phyloP scores from a whole-genome alignment of 2,329 filamentous ascomycete genomes.

The Phialocephala sp. region DNA sequence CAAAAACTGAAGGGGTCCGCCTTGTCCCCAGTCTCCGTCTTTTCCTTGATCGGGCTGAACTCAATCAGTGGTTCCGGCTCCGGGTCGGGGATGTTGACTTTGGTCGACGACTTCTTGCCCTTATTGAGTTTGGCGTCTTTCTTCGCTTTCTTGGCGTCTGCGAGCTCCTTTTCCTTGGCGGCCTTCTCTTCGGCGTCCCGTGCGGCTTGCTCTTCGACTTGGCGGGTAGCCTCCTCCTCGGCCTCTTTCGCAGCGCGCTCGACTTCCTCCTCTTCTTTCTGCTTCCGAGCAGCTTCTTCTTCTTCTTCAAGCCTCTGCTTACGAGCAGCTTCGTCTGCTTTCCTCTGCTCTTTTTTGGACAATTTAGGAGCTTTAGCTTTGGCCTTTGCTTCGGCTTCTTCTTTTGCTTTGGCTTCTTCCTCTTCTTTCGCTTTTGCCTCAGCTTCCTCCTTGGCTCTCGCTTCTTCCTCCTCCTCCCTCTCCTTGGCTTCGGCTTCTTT shows the following conservation, averaged over 20 bases:
- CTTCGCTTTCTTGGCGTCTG: conserved; percentile 42
- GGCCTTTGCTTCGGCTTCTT: conserved; percentile 36
- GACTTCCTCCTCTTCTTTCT: conserved; percentile 41
- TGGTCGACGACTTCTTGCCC: conserved; percentile 38
- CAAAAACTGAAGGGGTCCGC: conserved; percentile 59
- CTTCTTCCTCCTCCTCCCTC: conserved; percentile 39
- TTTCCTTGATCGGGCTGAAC: conserved; percentile 45
- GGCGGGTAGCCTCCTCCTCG: conserved; percentile 44
- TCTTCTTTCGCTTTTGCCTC: conserved; percentile 42
- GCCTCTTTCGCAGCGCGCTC: conserved; percentile 44
- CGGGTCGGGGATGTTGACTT: conserved; percentile 34
- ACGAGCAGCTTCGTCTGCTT: conserved; percentile 48
- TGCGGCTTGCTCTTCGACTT: conserved; percentile 45
- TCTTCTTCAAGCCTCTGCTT: conserved; percentile 54
- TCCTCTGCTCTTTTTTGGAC: conserved; percentile 56
- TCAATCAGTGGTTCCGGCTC: conserved; percentile 35
- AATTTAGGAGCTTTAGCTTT: conserved; percentile 46
- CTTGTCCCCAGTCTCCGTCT: conserved; percentile 41
- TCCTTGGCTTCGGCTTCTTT: conserved; percentile 42
- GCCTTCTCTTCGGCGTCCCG: conserved; percentile 47
- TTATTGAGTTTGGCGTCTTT: conserved; percentile 47
- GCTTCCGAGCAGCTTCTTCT: conserved; percentile 44
- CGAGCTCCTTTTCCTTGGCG: conserved; percentile 47
- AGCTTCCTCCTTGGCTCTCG: conserved; percentile 48
- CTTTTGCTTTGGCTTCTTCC: conserved; percentile 29